A percentile compares a stretch with the other conserved stretches of the same genome.
Evolutionary conservation across 768 basidiomycete genomes (phyloP).

Genomic region (Coprinellus micaceus): DNA sequence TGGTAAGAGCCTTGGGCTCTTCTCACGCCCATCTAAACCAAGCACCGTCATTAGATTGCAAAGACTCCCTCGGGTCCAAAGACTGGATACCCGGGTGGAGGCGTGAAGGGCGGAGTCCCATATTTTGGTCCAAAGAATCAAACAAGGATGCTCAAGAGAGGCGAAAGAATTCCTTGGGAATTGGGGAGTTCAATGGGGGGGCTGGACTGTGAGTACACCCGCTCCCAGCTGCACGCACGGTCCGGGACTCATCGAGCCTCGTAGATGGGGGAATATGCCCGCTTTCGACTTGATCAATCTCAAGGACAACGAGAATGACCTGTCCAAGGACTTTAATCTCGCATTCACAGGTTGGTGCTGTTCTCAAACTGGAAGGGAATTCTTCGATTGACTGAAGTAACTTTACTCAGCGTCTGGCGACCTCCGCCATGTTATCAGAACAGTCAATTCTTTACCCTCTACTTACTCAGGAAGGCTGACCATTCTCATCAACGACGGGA

Average conservation of each 20-base stretch:
- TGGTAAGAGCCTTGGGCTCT: neutral
- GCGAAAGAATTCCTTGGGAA: too few relatives aligned
- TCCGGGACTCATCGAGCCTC: neutral
- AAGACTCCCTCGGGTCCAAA: neutral
- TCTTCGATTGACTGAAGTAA: neutral
- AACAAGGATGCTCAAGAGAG: too few relatives aligned
- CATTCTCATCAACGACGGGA: neutral
- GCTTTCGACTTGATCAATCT: slow-evolving; percentile 19
- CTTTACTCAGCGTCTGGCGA: slow-evolving; percentile 38
- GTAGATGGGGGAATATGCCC: slow-evolving; percentile 21
- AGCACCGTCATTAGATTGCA: neutral
- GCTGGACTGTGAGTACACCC: neutral
- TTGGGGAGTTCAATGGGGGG: too few relatives aligned
- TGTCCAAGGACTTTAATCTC: slow-evolving; percentile 13
- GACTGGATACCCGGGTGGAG: neutral
- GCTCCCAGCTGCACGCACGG: neutral
- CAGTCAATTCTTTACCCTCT: slow-evolving; percentile 35
- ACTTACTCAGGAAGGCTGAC: slow-evolving; percentile 23
- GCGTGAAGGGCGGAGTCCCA: neutral
- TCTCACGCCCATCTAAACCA: neutral
- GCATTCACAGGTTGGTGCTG: slow-evolving; percentile 18
- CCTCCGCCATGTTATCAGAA: slow-evolving; percentile 35
- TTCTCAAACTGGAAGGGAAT: too few relatives aligned
- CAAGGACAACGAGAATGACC: slow-evolving; percentile 16
- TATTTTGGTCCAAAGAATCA: too few relatives aligned